phyloP scores from a whole-genome alignment of 2,329 filamentous ascomycete species.

The Fusarium tanahbumbuense region DNA sequence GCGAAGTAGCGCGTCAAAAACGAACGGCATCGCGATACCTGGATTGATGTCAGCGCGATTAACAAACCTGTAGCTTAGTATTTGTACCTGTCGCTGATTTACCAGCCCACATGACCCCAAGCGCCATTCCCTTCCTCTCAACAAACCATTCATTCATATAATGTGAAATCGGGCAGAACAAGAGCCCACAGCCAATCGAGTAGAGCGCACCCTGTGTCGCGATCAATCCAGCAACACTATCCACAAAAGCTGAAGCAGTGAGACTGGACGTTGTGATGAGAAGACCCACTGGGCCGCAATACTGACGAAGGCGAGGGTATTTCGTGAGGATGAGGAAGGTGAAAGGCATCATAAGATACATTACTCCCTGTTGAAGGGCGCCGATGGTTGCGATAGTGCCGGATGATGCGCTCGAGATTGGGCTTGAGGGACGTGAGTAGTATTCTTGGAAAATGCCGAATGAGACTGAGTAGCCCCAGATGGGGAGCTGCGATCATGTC shows the following conservation, averaged over 20 bases:
- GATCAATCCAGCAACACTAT: constrained; percentile 63
- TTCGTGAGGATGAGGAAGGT: constrained; percentile 58
- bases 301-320: constrained; percentile 54
- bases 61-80: rapidly evolving
- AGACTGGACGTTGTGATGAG: constrained; percentile 61
- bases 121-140: constrained; percentile 62
- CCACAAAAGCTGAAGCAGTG: constrained; percentile 62
- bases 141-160: constrained; percentile 72
- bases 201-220: constrained; percentile 69
- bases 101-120: constrained; percentile 67
- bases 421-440: constrained; percentile 68
- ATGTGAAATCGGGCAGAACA: constrained; percentile 63
- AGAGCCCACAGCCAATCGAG: constrained; percentile 64
- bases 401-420: constrained; percentile 55
- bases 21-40: constrained; percentile 62
- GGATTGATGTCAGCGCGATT: constrained; percentile 22
- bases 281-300: constrained; percentile 58
- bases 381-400: constrained; percentile 42
- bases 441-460: constrained; percentile 77
- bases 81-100: constrained; percentile 53
- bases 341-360: constrained; percentile 64
- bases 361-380: constrained; percentile 54
- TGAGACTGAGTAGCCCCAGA: constrained; percentile 50
- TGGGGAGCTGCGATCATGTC: not conserved
- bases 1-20: constrained; percentile 62